Evolutionary conservation across 345 rosid genomes (phyloP), one percentile per base, ranked within the genome.

Genomic region (Jatropha curcas): DNA sequence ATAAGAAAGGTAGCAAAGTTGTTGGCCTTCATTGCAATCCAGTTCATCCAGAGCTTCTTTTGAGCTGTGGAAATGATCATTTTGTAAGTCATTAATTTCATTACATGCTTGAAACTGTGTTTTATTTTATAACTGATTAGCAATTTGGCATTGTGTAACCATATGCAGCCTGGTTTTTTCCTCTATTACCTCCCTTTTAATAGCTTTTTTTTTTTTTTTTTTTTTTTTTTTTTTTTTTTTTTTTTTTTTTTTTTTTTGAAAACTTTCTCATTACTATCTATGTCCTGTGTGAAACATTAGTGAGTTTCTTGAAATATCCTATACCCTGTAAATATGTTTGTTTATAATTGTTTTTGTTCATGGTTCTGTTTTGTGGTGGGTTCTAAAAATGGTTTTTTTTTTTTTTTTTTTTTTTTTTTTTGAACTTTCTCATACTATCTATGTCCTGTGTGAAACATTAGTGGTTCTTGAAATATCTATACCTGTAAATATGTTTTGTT

Each of bases 61-160:
- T 94, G 77, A 94, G 97, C 69, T 92, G 96, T 76, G 99, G 99
- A 72, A 94, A 94, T 55, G 99, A 94, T 86, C 97, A 92, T 84
- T 92, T 85, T 82, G 99, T 94, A 84, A 88, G 98, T 72, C 75
- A 14, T 70, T 55, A 34, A 48, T 50, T 57, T 27, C 65, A 37
- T 59, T 28, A 14, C 17, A 35, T 25, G 1, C 12, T 58, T 48
- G 16, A 64, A 24, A 51, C 50, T 45, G 34, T 10, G 13, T 34
- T 74, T 52, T 14, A 30, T 57, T 63, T 3, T 55, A 10, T 53
- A 45, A 45, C 12, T 56, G 50, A 37, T 33, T 1, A 46, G 27
- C 10, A 37, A 17, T 34, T 22, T 34, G 39, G 25, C 51, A 25
- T 2, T 53, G 20, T 20, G 2, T 28, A 7, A 16, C 2, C 4